These are phyloP conservation scores for Cordia subcordata DNA, from an alignment of 257 asterid species.

Conservation along the genomic window DNA sequence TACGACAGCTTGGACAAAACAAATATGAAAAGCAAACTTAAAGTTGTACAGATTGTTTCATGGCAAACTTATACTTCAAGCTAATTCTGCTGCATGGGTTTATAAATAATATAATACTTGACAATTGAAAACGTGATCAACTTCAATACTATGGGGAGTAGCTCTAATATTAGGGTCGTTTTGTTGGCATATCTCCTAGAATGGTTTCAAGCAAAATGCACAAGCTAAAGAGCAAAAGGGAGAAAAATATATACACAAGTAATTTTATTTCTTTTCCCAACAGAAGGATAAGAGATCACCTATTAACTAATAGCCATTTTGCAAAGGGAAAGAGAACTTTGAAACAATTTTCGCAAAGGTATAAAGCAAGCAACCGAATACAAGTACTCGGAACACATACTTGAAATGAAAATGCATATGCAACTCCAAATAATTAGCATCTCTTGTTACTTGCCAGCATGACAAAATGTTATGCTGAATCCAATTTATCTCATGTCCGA, in stretches of 20 bases:
- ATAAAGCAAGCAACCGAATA: neutral
- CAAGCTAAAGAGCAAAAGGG: neutral
- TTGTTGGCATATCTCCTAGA: no score
- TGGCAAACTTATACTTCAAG: no score
- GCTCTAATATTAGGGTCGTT: no score
- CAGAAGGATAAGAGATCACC: no score
- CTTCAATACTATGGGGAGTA: neutral
- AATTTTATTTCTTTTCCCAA: no score
- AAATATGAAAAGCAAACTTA: no score
- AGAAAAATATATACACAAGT: neutral
- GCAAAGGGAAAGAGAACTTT: no score
- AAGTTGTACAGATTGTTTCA: no score
- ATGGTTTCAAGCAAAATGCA: no score
- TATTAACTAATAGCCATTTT: no score
- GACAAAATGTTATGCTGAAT: no score
- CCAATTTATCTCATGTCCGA: conserved; percentile 5
- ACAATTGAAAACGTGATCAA: neutral
- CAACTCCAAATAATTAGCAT: neutral
- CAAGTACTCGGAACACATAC: neutral
- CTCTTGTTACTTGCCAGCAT: neutral
- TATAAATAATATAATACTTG: neutral
- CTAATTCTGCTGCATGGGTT: no score
- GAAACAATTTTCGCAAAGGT: neutral
- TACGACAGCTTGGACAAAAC: neutral
- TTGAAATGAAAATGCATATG: neutral